Base-by-base conservation (phyloP, 768 basidiomycete genomes). In the Calocybe indica region DNA sequence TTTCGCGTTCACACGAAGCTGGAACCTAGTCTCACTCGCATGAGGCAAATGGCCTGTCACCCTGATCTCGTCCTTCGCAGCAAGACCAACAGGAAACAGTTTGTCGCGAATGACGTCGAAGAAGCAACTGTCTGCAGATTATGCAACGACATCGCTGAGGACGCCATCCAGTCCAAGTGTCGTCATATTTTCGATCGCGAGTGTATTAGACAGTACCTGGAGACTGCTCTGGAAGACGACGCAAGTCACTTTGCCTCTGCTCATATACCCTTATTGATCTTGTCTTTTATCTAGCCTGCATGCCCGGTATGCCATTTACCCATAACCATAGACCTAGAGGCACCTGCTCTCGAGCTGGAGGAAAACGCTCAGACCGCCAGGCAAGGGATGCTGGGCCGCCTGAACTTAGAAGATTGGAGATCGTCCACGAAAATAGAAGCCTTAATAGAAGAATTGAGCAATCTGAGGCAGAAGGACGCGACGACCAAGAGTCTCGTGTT, bases 351-450 rank as follows among this genome's bases (percentile, higher is more conserved):
- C 13, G 95, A 97, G 61, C 61, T 92, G 6, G 87, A 87, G 50
- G 82, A 86, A 55, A 74, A 65, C 43, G 52, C 63, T 11, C 31
- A 43, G 8, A 13, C 42, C 29, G 70, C 69, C 7, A 81, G 90
- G 35, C 96, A 99, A 63, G 96, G 96, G 36, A 97, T 99, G 43
- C 78, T 99, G 10, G 91, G 91, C 28, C 82, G 94, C 7, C 73
- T 99, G 15, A 81, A 98, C 61, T 70, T 97, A 12, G 82, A 90
- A 54, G 83, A 80, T 40, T 96, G 92, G 92, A 79, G 92, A 41
- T 95, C 92, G 1, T 94, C 91, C n/a, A 85, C 92, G 5, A 99
- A 98, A 73, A 91, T 98, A 37, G 96, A 99, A 62, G 94, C 95
- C 2, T 75, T 99, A 5, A 73, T 98, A 3, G 96, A 99, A 65